Base-by-base conservation (phyloP, 2,329 filamentous ascomycete genomes). In the Dichotomopilus funicola region DNA sequence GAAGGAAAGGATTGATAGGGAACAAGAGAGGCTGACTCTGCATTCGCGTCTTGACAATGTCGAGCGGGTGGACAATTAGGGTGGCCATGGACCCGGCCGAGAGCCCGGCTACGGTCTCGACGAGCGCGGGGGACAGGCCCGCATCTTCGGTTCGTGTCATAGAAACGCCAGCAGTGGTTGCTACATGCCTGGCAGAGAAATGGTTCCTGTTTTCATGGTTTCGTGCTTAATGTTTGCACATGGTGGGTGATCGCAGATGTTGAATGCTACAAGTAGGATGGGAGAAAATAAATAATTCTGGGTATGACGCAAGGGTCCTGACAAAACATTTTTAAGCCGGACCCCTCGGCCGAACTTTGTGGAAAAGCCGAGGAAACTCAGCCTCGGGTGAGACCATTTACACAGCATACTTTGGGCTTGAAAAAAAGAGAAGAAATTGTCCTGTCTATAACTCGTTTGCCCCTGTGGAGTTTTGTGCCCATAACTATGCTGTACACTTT, bases 11-110 rank as follows among this genome's bases (percentile, higher is more conserved):
- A 19, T 27, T 10, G 8, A 46, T 11, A n/a, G 10, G 37, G 31
- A 36, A 13, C 10, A 11, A 13, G 42, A n/a, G 45, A n/a, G 12
- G 31, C 75, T 56, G 75, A 91, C 89, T 85, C 75, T 99, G 94
- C 68, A 99, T 84, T 61, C 94, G 87, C 59, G 92, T 97, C 78
- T 99, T 99, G 69, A 97, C 85, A 61, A 99, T 85, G 73, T 99
- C 94, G 58, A 99, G 83, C 36, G 94, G 94, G 69, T 97, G 92
- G 51, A 94, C 87, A 55, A 85, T 86, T 49, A 97, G 78, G 31
- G 94, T 97, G 52, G 91, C 88, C 64, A 91, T 80, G 55, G 90
- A 80, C 59, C 94, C 94, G 57, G 94, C 94, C 61, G 87, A 88
- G 71, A 99, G 87, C 64, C 94, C 94, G 59, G 94, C 90, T 70